phyloP scores from a whole-genome alignment of 331 rosid genomes.

The Malus hybrid region DNA sequence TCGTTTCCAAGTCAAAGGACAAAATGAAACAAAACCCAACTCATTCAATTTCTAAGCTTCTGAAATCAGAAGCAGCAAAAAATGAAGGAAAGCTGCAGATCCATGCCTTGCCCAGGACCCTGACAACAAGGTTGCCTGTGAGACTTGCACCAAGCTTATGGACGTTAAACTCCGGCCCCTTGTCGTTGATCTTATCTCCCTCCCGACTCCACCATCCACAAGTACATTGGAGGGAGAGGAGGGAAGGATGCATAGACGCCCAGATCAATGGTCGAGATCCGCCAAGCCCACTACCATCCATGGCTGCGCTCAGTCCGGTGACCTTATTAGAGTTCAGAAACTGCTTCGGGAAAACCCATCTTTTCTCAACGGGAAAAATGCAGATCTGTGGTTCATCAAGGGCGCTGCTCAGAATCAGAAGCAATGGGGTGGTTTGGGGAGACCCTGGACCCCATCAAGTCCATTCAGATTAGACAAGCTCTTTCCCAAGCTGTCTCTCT shows the following conservation, averaged over 20 bases:
- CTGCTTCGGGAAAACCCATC: constrained; percentile 68
- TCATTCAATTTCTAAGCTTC: too few relatives aligned
- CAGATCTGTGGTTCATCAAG: neutral
- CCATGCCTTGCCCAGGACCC: too few relatives aligned
- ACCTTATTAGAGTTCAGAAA: constrained; percentile 58
- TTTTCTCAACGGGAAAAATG: constrained; percentile 70
- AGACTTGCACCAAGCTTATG: too few relatives aligned
- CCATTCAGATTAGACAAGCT: constrained; percentile 45
- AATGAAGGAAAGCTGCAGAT: too few relatives aligned
- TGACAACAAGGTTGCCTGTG: too few relatives aligned
- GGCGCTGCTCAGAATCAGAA: neutral
- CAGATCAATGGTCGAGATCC: constrained; percentile 58
- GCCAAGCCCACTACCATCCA: constrained; percentile 77
- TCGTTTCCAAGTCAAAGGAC: too few relatives aligned
- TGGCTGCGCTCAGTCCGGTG: constrained; percentile 60
- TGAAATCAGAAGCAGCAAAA: too few relatives aligned
- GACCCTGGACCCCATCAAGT: constrained; percentile 37
- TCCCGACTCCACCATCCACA: neutral
- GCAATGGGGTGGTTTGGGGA: constrained; percentile 52
- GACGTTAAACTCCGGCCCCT: too few relatives aligned
- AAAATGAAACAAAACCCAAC: too few relatives aligned
- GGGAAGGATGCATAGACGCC: constrained; percentile 48
- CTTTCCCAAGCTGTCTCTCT: constrained; percentile 19
- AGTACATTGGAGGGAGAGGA: neutral
- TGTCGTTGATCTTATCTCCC: too few relatives aligned